Conservation (phyloP, 2,329 filamentous ascomycete species). For the Diaporthe citri region DNA sequence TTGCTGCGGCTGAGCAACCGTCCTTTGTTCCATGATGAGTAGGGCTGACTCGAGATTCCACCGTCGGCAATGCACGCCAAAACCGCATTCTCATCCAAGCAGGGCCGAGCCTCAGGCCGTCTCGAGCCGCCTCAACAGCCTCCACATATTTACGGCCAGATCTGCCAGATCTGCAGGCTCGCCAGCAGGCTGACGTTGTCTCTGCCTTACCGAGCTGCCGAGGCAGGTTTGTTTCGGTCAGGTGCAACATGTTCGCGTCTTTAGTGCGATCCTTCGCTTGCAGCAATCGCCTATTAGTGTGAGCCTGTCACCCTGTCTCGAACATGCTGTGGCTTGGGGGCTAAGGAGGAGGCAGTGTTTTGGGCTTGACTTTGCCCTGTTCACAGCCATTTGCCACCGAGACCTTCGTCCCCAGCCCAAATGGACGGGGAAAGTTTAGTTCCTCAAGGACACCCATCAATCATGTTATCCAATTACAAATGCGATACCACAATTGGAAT, state of each 20-base stretch:
- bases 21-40: background rate
- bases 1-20: background rate
- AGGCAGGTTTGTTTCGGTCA: conserved; percentile 3
- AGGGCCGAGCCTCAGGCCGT: background rate
- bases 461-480: background rate
- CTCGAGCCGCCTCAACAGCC: background rate
- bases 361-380: too few species aligned
- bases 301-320: conserved; percentile 17
- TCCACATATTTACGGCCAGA: background rate
- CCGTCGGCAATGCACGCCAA: background rate
- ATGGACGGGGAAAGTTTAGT: background rate
- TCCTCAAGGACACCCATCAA: background rate
- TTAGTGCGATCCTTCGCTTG: conserved; percentile 18
- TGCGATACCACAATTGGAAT: background rate
- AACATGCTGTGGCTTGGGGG: background rate
- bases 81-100: background rate
- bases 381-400: background rate
- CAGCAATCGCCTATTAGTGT: background rate
- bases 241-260: background rate
- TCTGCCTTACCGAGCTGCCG: conserved; percentile 11
- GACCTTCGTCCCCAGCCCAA: background rate
- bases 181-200: background rate
- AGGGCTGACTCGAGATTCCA: background rate
- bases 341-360: background rate
- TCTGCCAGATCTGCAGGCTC: background rate